A percentile compares a stretch with the other conserved stretches of the same genome.
These are phyloP conservation scores for Didymosphaeria variabile DNA, from an alignment of 2,329 filamentous ascomycete genomes.

Conservation along the genomic window DNA sequence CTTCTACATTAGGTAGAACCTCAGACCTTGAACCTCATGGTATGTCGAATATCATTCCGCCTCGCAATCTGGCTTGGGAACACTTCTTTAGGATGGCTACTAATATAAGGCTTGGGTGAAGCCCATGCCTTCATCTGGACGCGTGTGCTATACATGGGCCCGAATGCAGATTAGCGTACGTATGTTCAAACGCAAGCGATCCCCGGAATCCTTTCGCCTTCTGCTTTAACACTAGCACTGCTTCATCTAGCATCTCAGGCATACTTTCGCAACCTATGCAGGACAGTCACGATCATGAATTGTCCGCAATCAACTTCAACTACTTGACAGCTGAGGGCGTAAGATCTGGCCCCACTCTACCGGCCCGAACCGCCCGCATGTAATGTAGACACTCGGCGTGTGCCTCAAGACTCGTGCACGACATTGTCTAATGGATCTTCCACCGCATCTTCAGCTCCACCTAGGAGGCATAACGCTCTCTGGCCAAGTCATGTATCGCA, in stretches of 20 bases:
- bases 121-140: not conserved
- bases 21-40: not conserved
- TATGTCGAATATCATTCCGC: not conserved
- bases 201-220: not conserved
- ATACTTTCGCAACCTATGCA: too few relatives aligned
- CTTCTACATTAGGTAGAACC: not conserved
- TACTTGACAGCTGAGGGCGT: too few relatives aligned
- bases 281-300: too few relatives aligned
- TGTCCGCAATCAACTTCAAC: too few relatives aligned
- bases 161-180: not conserved
- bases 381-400: not conserved
- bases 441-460: not conserved
- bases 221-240: not conserved
- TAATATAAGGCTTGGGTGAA: not conserved
- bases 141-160: not conserved
- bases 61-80: not conserved
- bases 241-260: not conserved
- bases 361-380: not conserved
- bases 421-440: slow-evolving; percentile 12
- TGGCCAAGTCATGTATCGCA: slow-evolving; percentile 10
- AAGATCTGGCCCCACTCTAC: not conserved
- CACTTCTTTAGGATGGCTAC: not conserved
- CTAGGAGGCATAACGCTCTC: not conserved
- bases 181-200: not conserved
- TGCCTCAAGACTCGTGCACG: not conserved